Conservation (phyloP, 768 basidiomycete species). For the Leccinum imitatum region DNA sequence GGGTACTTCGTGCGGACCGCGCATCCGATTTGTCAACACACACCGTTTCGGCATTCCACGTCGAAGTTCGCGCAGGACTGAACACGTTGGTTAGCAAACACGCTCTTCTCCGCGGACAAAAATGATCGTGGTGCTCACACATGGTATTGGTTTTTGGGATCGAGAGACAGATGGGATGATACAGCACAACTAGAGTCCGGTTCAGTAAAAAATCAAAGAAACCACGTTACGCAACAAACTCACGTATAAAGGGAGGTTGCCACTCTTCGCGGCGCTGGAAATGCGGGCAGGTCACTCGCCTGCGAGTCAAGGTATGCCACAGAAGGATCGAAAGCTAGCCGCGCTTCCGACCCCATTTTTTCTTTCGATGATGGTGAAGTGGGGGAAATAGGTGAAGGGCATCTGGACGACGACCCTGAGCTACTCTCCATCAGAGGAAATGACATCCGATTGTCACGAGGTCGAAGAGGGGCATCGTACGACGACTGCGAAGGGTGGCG, state of each 20-base stretch:
- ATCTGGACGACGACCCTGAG: constrained; percentile 20
- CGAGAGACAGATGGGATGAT: constrained; percentile 43
- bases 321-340: constrained; percentile 44
- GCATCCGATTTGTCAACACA: constrained; percentile 7
- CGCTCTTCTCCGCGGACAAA: background rate
- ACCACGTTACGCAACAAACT: constrained; percentile 12
- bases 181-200: constrained; percentile 46
- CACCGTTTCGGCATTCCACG: background rate
- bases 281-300: constrained; percentile 3
- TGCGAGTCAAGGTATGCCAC: constrained; percentile 42
- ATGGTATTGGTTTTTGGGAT: constrained; percentile 14
- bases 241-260: constrained; percentile 59
- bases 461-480: constrained; percentile 19
- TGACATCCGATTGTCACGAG: constrained; percentile 9
- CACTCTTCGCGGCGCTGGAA: constrained; percentile 14
- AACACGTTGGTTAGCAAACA: background rate
- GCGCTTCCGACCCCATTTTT: constrained; percentile 8
- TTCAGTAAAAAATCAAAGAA: constrained; percentile 6
- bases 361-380: constrained; percentile 4
- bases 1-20: constrained; percentile 2
- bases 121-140: constrained; percentile 21
- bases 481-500: constrained; percentile 25
- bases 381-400: constrained; percentile 15
- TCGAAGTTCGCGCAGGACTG: constrained; percentile 13
- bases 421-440: constrained; percentile 5